Evolutionary conservation across 768 basidiomycete genomes (phyloP).

Genomic region (Termitomyces sp.): DNA sequence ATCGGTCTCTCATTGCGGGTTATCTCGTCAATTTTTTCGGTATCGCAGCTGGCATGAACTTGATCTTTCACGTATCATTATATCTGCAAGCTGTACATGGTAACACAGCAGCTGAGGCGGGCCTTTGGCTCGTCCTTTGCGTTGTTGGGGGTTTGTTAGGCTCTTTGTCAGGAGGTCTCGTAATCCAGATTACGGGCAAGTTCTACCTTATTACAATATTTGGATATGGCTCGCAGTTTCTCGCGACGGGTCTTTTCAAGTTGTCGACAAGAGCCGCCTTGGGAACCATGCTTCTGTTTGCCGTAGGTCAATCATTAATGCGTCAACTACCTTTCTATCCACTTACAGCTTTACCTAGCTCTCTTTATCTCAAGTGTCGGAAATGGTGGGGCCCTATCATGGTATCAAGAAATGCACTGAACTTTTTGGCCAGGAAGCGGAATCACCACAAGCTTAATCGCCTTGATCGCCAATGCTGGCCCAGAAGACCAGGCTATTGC

Average conservation of each 20-base stretch:
- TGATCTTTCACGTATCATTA: conserved; percentile 52
- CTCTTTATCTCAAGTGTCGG: conserved; percentile 34
- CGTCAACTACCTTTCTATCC: neutral
- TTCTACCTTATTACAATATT: conserved; percentile 50
- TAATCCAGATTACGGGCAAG: conserved; percentile 57
- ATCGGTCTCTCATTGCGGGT: conserved; percentile 45
- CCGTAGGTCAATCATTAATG: conserved; percentile 33
- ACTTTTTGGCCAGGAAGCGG: conserved; percentile 36
- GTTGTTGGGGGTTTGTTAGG: conserved; percentile 47
- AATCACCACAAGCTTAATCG: conserved; percentile 55
- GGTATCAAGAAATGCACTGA: neutral
- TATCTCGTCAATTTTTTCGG: conserved; percentile 62
- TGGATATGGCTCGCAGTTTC: conserved; percentile 34
- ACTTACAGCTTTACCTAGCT: conserved; percentile 22
- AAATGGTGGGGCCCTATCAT: conserved; percentile 28
- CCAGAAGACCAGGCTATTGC: conserved; percentile 61
- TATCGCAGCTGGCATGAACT: conserved; percentile 39
- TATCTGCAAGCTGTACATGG: conserved; percentile 58
- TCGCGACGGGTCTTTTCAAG: conserved; percentile 35
- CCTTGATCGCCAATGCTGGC: conserved; percentile 62
- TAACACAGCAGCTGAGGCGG: conserved; percentile 44
- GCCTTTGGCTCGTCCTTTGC: conserved; percentile 48
- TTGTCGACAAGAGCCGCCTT: conserved; percentile 37
- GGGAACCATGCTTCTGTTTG: conserved; percentile 35
- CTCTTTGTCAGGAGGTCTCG: conserved; percentile 47